phyloP scores from a whole-genome alignment of 345 rosid species.

The Euphorbia pulcherrima region DNA sequence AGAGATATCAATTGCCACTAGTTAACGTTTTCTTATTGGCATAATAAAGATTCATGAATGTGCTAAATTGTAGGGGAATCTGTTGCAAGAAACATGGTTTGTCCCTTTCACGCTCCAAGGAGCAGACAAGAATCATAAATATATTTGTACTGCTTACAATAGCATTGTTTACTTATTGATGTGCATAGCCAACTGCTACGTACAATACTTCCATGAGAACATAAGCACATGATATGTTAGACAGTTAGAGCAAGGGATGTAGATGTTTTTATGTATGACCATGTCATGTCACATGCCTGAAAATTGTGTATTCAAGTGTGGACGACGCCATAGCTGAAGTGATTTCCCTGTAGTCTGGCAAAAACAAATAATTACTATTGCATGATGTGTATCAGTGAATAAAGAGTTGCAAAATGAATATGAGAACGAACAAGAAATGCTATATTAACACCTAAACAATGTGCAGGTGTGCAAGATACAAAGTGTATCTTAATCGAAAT shows the following conservation, averaged over 20 bases:
- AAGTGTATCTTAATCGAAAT: neutral
- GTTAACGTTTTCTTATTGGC: neutral
- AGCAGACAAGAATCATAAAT: neutral
- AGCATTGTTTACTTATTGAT: neutral
- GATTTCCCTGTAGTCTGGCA: neutral
- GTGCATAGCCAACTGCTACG: neutral
- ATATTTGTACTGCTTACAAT: neutral
- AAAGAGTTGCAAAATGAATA: neutral
- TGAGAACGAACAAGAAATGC: neutral
- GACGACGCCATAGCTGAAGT: constrained; percentile 9
- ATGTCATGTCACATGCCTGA: neutral
- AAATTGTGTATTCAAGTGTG: neutral
- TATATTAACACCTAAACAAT: neutral
- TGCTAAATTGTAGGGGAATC: constrained; percentile 8
- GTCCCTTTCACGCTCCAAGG: neutral
- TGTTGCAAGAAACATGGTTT: neutral
- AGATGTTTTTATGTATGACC: neutral
- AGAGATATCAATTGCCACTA: constrained; percentile 1
- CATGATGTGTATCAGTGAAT: too few relatives aligned
- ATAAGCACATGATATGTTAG: constrained; percentile 3
- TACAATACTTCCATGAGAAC: constrained; percentile 7
- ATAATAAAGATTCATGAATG: neutral
- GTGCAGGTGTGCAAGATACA: neutral
- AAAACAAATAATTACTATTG: neutral
- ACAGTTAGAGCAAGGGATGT: neutral